Conservation (phyloP, 176 grass and related monocot species). For the Pontederia crassipes region DNA sequence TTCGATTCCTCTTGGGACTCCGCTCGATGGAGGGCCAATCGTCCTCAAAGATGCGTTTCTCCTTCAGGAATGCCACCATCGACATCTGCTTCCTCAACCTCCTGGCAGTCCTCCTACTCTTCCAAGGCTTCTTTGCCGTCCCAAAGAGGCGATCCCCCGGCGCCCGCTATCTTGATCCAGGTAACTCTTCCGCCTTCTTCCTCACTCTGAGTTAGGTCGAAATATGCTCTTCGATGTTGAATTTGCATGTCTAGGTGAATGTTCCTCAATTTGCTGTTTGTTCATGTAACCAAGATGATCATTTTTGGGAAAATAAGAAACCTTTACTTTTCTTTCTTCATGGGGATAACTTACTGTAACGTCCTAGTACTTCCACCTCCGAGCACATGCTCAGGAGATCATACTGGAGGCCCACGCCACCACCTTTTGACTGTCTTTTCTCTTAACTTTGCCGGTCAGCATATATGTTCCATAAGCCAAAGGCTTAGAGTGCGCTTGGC, state of each 20-base stretch:
- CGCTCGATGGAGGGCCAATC: conserved; percentile 33
- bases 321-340: no score
- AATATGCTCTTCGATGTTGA: neutral
- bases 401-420: no score
- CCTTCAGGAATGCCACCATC: conserved; percentile 46
- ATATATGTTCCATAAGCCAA: no score
- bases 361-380: no score
- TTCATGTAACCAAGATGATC: no score
- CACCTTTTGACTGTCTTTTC: no score
- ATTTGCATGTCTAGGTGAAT: neutral
- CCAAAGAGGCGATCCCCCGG: conserved; percentile 28
- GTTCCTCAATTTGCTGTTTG: no score
- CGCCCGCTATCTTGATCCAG: conserved; percentile 28
- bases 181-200: neutral
- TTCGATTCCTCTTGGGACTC: neutral
- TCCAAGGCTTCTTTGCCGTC: conserved; percentile 33
- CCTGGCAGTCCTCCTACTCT: conserved; percentile 28
- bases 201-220: neutral
- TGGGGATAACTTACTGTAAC: no score
- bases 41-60: conserved; percentile 31
- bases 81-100: conserved; percentile 43
- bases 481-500: no score
- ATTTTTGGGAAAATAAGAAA: no score
- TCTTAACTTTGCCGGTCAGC: no score
- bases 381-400: no score